Conservation (phyloP, 768 basidiomycete species). For the Phaffia tasmanica region DNA sequence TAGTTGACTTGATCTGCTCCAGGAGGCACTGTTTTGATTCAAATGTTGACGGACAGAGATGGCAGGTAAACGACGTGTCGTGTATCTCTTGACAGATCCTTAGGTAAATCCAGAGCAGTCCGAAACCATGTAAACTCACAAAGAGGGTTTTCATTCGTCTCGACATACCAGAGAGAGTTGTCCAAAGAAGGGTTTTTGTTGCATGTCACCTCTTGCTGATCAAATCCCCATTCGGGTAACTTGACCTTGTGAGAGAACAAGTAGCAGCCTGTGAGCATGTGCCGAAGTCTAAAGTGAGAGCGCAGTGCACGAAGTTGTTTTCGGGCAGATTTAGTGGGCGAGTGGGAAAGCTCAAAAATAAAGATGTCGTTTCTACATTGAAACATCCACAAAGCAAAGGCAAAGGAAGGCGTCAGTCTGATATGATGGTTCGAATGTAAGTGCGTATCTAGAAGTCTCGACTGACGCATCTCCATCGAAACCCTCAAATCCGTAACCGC, state of each 20-base stretch:
- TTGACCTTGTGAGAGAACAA: slow-evolving; percentile 97
- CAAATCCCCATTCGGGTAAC: slow-evolving; percentile 92
- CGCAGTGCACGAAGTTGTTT: slow-evolving; percentile 67
- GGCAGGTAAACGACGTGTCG: neutral
- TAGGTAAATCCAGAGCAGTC: neutral
- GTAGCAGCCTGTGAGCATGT: slow-evolving; percentile 83
- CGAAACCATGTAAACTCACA: slow-evolving; percentile 44
- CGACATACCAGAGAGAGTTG: slow-evolving; percentile 89
- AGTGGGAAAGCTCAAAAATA: slow-evolving; percentile 21
- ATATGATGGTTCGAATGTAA: neutral
- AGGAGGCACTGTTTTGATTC: slow-evolving; percentile 48
- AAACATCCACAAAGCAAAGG: neutral
- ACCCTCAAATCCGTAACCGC: slow-evolving; percentile 77
- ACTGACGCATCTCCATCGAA: slow-evolving; percentile 29
- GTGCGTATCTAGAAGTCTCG: neutral
- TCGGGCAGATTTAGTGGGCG: slow-evolving; percentile 51
- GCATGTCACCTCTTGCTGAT: slow-evolving; percentile 98
- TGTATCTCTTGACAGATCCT: neutral
- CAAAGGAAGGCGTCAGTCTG: neutral
- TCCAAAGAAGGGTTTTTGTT: slow-evolving; percentile 87
- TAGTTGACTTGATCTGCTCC: slow-evolving; percentile 81
- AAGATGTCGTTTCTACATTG: slow-evolving; percentile 25
- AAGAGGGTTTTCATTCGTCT: slow-evolving; percentile 65
- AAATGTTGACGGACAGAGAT: neutral
- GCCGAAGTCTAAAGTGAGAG: slow-evolving; percentile 70